Percentiles rank a stretch among this genome's conserved stretches.
These are phyloP conservation scores for Dryas drummondii DNA, from an alignment of 306 rosid genomes.

Conservation along the genomic window DNA sequence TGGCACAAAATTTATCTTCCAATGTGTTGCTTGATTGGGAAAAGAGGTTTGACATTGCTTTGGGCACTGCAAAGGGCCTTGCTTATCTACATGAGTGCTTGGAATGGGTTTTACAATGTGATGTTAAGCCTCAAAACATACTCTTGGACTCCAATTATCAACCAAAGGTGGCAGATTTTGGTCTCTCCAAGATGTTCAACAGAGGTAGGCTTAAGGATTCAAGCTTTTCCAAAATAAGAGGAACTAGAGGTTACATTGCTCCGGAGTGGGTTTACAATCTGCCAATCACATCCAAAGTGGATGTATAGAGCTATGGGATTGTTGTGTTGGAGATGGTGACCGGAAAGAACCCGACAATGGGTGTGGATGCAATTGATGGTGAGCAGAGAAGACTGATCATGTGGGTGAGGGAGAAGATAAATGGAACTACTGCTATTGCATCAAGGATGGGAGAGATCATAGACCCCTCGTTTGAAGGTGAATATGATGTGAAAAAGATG, in stretches of 20 bases:
- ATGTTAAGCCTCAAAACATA: slow-evolving; percentile 67
- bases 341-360: slow-evolving; percentile 22
- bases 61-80: slow-evolving; percentile 47
- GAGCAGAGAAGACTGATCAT: slow-evolving; percentile 27
- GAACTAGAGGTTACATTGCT: slow-evolving; percentile 71
- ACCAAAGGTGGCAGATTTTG: slow-evolving; percentile 67
- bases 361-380: not conserved
- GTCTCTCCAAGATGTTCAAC: slow-evolving; percentile 40
- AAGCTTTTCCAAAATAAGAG: slow-evolving; percentile 45
- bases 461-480: slow-evolving; percentile 33
- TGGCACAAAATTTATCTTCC: slow-evolving; percentile 32
- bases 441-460: slow-evolving; percentile 44
- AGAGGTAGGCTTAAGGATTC: slow-evolving; percentile 25
- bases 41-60: slow-evolving; percentile 43
- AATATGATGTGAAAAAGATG: slow-evolving; percentile 28
- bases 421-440: not conserved
- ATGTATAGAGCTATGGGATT: slow-evolving; percentile 61
- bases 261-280: slow-evolving; percentile 61
- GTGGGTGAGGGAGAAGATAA: slow-evolving; percentile 40
- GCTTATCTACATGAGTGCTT: slow-evolving; percentile 60
- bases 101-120: slow-evolving; percentile 70
- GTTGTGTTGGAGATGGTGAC: slow-evolving; percentile 51
- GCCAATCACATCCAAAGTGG: slow-evolving; percentile 62
- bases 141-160: slow-evolving; percentile 42
- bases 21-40: slow-evolving; percentile 37